Base-by-base conservation (phyloP, 129 eudicot genomes). In the Sambucus nigra region DNA sequence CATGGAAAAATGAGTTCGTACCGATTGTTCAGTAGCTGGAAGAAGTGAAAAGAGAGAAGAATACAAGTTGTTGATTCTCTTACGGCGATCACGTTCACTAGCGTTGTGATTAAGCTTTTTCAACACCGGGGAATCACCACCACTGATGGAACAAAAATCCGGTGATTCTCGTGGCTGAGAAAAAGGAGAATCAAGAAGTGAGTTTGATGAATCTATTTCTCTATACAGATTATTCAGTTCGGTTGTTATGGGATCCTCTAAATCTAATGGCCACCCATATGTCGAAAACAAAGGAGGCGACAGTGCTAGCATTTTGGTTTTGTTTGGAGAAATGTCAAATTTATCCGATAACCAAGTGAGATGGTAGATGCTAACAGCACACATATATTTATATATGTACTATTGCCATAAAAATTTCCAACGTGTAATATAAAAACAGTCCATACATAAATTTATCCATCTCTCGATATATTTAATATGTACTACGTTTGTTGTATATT, bases 51-150 rank as follows among this genome's bases (percentile, higher is more conserved):
- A 49, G 9, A 73, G 70, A 44, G 66, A 27, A 42, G 74, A 55
- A 56, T 55, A 73, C 70, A 73, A 29, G 59, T 18, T n/a, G 33
- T 61, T 73, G 20, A 73, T 62, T 35, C 52, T 73, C 53, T 48
- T 61, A 15, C 74, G 58, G 21, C 79, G 66, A 61, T 53, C 66
- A 16, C 79, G 57, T 26, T 73, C 74, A 33, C 65, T 73, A 12
- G 65, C 70, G 33, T 67, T 73, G 61, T 73, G 79, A 20, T 67
- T 55, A 2, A 48, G 54, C 44, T 73, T 73, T 55, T 56, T 73
- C 21, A 20, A 60, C 17, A 19, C 25, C 16, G 12, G 5, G 5
- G 18, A 18, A 29, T 46, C 65, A n/a, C 38, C 35, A 7, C 38
- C 55, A 41, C 38, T 0, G 20, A 4, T 31, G 12, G 13, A 29